Base-by-base conservation (phyloP, 805 yeast genomes). In the Aciculoconidium aculeatum region DNA sequence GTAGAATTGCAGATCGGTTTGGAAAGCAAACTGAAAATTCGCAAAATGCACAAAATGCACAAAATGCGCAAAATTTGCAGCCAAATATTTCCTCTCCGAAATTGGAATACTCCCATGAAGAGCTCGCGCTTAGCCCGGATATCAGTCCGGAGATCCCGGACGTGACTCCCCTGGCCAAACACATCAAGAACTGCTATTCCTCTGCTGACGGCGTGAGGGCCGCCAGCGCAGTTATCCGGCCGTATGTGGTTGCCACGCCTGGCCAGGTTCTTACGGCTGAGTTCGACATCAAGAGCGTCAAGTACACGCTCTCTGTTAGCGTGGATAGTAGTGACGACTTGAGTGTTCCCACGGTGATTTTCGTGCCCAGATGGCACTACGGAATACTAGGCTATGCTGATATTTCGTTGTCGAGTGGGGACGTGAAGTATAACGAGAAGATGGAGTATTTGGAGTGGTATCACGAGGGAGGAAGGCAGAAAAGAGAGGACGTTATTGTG, bases 351-450 rank as follows among this genome's bases (percentile, higher is more conserved):
- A 78, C 90, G 0, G 53, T 70, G 26, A 70, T 88, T 2, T 82
- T 65, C 45, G 45, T 86, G 15, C 96, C 96, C 0, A 64, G 62
- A 15, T 69, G 76, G 65, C 95, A 88, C 50, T 87, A 70, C 25
- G 63, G 75, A 57, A 26, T 48, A 53, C 26, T 74, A 63, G 32
- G 66, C 61, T 35, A 61, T 66, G 52, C 49, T 8, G 67, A 65
- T 10, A 65, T 83, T 6, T 60, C 58, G 11, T 58, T 75, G 9
- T 63, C 76, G 3, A 58, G 75, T 1, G 94, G 94, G 0, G 48
- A 52, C 8, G 72, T 78, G 42, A 61, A 63, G 26, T 69, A 69
- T 40, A 72, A 77, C 43, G 61, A 65, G 12, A 51, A 61, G 3
- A 50, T 58, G 12, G 84, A 80, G 40, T 55, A 72, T 17, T 50